Evolutionary conservation across 805 yeast species (phyloP).

Genomic region (Saccharomyces jurei): DNA sequence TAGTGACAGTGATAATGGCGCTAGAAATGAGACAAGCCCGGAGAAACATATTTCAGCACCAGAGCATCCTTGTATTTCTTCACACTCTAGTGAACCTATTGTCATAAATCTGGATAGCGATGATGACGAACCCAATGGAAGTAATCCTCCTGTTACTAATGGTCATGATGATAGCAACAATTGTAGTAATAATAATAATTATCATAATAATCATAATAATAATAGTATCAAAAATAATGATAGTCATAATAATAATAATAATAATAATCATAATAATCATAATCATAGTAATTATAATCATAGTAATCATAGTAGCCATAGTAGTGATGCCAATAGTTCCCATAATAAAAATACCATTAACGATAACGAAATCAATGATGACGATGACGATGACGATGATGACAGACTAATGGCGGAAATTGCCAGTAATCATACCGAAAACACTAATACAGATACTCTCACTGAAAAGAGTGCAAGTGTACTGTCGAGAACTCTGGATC

Average conservation of each 20-base stretch:
- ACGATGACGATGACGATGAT: constrained; percentile 1
- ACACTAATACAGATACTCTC: neutral
- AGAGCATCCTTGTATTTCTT: neutral
- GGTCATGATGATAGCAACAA: neutral
- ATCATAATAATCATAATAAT: neutral
- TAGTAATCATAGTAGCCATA: neutral
- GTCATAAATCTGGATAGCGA: constrained; percentile 46
- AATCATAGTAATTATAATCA: neutral
- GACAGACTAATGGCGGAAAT: constrained; percentile 1
- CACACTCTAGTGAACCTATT: constrained; percentile 28
- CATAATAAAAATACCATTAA: neutral
- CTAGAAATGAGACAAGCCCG: neutral
- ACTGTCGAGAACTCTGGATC: constrained; percentile 14
- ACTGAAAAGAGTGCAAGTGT: neutral
- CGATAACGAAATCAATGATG: neutral
- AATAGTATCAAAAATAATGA: neutral
- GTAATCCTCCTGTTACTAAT: constrained; percentile 3
- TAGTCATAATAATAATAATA: neutral
- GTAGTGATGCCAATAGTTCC: neutral
- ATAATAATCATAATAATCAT: neutral
- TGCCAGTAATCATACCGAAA: neutral
- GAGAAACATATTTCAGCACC: neutral
- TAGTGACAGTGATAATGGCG: constrained; percentile 4
- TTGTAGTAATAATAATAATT: neutral
- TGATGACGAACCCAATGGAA: constrained; percentile 26